Evolutionary conservation across 805 yeast genomes (phyloP), one percentile per base, ranked within the genome.

Genomic region (Pichia kluyveri): DNA sequence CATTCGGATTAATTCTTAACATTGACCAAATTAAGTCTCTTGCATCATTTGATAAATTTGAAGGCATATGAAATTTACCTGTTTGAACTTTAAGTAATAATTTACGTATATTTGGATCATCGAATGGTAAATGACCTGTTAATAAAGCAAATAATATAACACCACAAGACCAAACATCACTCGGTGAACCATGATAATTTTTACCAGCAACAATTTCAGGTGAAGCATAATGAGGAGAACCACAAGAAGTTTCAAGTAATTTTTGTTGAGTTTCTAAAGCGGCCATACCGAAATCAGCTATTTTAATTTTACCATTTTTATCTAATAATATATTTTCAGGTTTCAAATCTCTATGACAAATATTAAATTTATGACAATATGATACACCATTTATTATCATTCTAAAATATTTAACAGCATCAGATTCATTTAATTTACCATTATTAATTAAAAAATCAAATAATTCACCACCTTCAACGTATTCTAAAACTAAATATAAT

Each of bases 231-330:
- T 86, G 95, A 18, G 95, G 95, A 23, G 90, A 83, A 5, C 95
- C 95, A 69, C 95, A 86, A 15, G 87, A 80, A 5, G 95, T 86
- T 62, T 83, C 88, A 46, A 86, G 69, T 47, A 86, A 67, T 61
- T 77, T 77, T 46, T 82, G 86, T 48, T 79, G 79, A 52, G 80
- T 75, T 61, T 86, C 91, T 51, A 86, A 69, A 23, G 93, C 93
- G 28, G 95, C 95, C 95, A 86, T 86, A 47, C 95, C 95, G 60
- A 86, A 86, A 67, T 86, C 95, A 4, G 93, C 93, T 54, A 86
- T 79, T 58, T 85, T 85, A 47, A 86, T 83, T 54, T 79, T 81
- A 51, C 79, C 73, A 47, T 78, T 72, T 48, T 67, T 68, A 65
- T 86, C 93, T 27, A 86, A 67, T 48, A 86, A 62, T 50, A 86